These are phyloP conservation scores for Candida namnaoensis DNA, from an alignment of 805 yeast genomes.

Conservation along the genomic window DNA sequence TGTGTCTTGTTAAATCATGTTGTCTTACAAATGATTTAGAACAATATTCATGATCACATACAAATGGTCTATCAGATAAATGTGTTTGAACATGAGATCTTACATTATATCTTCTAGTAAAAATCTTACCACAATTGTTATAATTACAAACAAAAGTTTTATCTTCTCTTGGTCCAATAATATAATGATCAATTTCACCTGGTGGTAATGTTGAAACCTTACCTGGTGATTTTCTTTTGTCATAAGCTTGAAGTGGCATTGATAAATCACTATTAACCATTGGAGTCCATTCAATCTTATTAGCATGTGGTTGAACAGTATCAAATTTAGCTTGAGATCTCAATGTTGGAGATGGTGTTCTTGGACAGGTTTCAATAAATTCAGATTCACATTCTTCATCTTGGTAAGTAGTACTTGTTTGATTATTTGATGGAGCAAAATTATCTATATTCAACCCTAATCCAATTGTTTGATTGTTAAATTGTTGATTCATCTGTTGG, in stretches of 20 bases:
- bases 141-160: conserved; percentile 68
- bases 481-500: background rate
- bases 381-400: conserved; percentile 17
- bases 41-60: conserved; percentile 58
- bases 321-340: conserved; percentile 24
- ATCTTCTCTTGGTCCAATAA: conserved; percentile 70
- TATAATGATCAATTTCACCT: conserved; percentile 79
- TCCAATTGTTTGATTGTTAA: background rate
- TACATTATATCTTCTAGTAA: conserved; percentile 84
- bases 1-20: conserved; percentile 88
- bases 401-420: background rate
- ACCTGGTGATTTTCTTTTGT: conserved; percentile 16
- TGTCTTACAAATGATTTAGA: conserved; percentile 87
- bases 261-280: conserved; percentile 10
- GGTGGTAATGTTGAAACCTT: conserved; percentile 66
- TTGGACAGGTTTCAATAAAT: conserved; percentile 23
- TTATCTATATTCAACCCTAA: no score
- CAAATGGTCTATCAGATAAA: conserved; percentile 86
- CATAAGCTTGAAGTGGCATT: background rate
- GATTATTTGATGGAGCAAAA: no score
- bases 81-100: conserved; percentile 97
- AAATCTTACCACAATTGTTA: conserved; percentile 72
- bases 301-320: background rate
- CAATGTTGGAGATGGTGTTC: conserved; percentile 37
- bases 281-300: conserved; percentile 12